Evolutionary conservation across 2,329 filamentous ascomycete genomes (phyloP).

Genomic region (Beauveria australis): DNA sequence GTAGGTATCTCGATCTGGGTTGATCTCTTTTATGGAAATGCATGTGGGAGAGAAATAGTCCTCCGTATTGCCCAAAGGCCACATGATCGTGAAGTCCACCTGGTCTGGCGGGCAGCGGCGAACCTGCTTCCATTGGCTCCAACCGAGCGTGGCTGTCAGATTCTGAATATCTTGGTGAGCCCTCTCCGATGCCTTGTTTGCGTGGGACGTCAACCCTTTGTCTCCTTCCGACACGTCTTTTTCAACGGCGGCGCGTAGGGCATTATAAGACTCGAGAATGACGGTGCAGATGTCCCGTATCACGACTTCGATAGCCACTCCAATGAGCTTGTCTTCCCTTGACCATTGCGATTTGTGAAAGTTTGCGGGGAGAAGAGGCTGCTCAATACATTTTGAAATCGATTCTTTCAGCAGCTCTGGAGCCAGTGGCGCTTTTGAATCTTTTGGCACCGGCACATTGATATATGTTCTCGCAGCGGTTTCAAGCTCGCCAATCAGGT

Average conservation of each 20-base stretch:
- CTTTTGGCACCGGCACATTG: conserved; percentile 24
- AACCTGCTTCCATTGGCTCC: conserved; percentile 53
- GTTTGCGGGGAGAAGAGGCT: neutral
- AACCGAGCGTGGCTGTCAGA: conserved; percentile 43
- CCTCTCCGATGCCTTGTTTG: conserved; percentile 14
- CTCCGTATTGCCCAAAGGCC: conserved; percentile 47
- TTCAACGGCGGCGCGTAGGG: neutral
- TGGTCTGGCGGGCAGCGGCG: conserved; percentile 44
- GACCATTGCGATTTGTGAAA: neutral
- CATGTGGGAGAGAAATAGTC: conserved; percentile 40
- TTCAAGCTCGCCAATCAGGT: conserved; percentile 29
- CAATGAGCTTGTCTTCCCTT: conserved; percentile 11
- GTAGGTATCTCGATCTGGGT: neutral
- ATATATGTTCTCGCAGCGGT: conserved; percentile 34
- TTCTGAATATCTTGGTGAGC: conserved; percentile 15
- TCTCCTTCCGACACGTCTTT: neutral
- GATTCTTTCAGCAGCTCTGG: neutral
- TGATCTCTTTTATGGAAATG: conserved; percentile 16
- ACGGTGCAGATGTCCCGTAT: conserved; percentile 11
- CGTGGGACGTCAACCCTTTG: neutral
- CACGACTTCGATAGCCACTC: conserved; percentile 6
- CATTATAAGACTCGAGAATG: conserved; percentile 9
- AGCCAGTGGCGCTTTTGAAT: conserved; percentile 3
- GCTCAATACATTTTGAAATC: neutral
- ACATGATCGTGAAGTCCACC: conserved; percentile 55